A percentile compares a stretch with the other conserved stretches of the same genome.
Evolutionary conservation across 108 stramenopile species (phyloP).

Genomic region (Craspedostauros australis): DNA sequence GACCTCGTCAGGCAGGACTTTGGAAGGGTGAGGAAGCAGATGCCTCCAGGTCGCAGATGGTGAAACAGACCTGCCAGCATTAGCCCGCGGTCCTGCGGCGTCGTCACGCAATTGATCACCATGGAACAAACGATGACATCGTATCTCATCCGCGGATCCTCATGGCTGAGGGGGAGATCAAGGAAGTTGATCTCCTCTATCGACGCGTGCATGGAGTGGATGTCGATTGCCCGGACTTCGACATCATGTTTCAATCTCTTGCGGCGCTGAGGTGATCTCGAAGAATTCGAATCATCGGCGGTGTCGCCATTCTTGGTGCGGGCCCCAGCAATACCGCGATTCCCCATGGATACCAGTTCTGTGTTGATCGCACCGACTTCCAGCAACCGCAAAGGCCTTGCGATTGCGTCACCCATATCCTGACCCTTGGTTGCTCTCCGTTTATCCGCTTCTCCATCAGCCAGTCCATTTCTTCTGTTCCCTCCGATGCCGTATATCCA

Average conservation of each 20-base stretch:
- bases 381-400: slow-evolving; percentile 55
- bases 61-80: slow-evolving; percentile 73
- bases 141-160: slow-evolving; percentile 11
- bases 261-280: background rate
- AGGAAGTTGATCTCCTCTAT: slow-evolving; percentile 90
- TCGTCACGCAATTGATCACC: slow-evolving; percentile 92
- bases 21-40: slow-evolving; percentile 74
- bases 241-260: slow-evolving; percentile 40
- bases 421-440: background rate
- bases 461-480: background rate
- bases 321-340: slow-evolving; percentile 2
- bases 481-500: slow-evolving; percentile 64
- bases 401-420: slow-evolving; percentile 23
- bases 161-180: slow-evolving; percentile 26
- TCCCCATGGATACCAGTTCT: slow-evolving; percentile 76
- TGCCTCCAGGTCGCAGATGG: slow-evolving; percentile 69
- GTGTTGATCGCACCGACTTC: slow-evolving; percentile 96
- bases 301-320: background rate
- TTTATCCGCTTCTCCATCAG: background rate
- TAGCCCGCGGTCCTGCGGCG: slow-evolving; percentile 62
- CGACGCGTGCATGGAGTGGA: slow-evolving; percentile 58
- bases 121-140: slow-evolving; percentile 88
- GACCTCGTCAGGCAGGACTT: slow-evolving; percentile 70
- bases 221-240: slow-evolving; percentile 79
- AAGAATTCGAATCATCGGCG: background rate